Percentiles rank a stretch among this genome's conserved stretches.
phyloP scores from a whole-genome alignment of 108 stramenopile genomes.

The Stephanodiscus triporus region DNA sequence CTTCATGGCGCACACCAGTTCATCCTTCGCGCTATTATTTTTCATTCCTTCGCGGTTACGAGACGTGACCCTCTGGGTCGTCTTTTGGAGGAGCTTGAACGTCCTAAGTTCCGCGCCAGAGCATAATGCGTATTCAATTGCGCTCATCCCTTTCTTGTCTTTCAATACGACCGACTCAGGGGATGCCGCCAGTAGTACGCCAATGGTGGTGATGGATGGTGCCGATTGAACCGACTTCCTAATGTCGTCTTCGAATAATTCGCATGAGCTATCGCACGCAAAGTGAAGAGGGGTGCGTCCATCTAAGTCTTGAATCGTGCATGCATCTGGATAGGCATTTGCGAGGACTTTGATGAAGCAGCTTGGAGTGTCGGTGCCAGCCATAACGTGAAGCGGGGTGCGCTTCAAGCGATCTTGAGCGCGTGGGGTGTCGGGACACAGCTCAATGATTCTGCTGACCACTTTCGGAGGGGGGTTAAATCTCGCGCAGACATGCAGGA shows the following conservation, averaged over 20 bases:
- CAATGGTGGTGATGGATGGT: neutral
- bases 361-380: slow-evolving; percentile 61
- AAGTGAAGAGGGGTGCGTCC: slow-evolving; percentile 74
- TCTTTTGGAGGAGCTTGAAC: slow-evolving; percentile 13
- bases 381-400: slow-evolving; percentile 75
- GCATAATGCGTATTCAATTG: slow-evolving; percentile 12
- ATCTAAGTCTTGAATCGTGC: slow-evolving; percentile 56
- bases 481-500: slow-evolving; percentile 9
- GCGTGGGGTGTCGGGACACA: slow-evolving; percentile 60
- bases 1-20: too few relatives aligned
- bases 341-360: slow-evolving; percentile 59
- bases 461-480: slow-evolving; percentile 32
- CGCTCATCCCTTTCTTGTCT: slow-evolving; percentile 16
- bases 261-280: slow-evolving; percentile 37
- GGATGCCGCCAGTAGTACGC: neutral
- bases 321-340: slow-evolving; percentile 60
- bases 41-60: neutral
- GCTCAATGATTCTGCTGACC: slow-evolving; percentile 49
- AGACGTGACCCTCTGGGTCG: neutral
- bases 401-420: slow-evolving; percentile 62
- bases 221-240: neutral
- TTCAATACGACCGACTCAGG: slow-evolving; percentile 1
- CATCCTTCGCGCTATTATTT: neutral
- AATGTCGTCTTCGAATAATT: slow-evolving; percentile 16
- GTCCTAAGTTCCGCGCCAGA: slow-evolving; percentile 7